Evolutionary conservation across 2,329 filamentous ascomycete species (phyloP).

Genomic region (Sclerotinia glacialis): DNA sequence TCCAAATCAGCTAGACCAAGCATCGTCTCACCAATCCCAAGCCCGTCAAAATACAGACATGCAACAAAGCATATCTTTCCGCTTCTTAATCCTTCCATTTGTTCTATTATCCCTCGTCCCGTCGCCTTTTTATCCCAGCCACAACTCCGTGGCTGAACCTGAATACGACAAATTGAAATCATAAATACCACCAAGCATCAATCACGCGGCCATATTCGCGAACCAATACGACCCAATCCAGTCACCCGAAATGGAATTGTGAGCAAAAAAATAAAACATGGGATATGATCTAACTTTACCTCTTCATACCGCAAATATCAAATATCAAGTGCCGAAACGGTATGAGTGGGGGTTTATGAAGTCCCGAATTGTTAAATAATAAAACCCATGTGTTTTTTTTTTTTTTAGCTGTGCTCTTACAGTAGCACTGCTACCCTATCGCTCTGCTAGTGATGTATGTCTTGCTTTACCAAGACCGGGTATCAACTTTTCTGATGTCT

Average conservation of each 20-base stretch:
- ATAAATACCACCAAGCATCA: neutral
- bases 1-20: neutral
- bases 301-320: neutral
- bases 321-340: neutral
- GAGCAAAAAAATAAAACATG: slow-evolving; percentile 1
- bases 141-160: slow-evolving; percentile 9
- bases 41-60: neutral
- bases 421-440: slow-evolving; percentile 11
- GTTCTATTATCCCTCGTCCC: neutral
- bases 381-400: slow-evolving; percentile 2
- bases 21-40: slow-evolving; percentile 6
- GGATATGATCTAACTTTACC: slow-evolving; percentile 4
- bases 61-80: neutral
- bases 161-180: neutral
- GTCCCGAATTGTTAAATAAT: neutral
- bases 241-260: neutral
- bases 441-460: slow-evolving; percentile 5
- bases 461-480: slow-evolving; percentile 16
- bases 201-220: slow-evolving; percentile 7
- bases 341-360: neutral
- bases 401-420: neutral
- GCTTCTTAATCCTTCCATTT: neutral
- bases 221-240: slow-evolving; percentile 5
- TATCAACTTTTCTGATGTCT: slow-evolving; percentile 1
- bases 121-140: neutral